Percentiles rank a stretch among this genome's conserved stretches.
Evolutionary conservation across 176 grass and related monocot species (phyloP).

Genomic region (Triticum turgidum): DNA sequence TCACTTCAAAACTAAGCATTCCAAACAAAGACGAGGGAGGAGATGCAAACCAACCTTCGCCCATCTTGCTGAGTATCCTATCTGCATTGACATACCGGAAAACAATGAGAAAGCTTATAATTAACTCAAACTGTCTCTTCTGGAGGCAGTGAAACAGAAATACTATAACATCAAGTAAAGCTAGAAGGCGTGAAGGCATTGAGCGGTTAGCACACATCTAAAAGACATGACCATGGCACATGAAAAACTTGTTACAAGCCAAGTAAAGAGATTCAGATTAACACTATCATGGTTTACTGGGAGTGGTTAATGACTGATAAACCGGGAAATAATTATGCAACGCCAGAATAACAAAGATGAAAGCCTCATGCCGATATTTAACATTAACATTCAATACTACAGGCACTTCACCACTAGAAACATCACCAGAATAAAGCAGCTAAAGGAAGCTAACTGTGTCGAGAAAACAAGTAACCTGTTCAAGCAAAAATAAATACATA

Average conservation of each 20-base stretch:
- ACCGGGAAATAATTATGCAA: not conserved
- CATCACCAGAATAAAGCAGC: constrained; percentile 16
- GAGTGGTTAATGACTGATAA: not conserved
- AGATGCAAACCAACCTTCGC: constrained; percentile 74
- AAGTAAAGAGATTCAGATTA: not conserved
- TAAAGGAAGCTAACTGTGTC: not conserved
- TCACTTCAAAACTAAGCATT: constrained; percentile 1
- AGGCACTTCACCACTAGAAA: not conserved
- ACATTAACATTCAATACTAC: constrained; percentile 11
- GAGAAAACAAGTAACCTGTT: constrained; percentile 12
- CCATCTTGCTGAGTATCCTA: constrained; percentile 99
- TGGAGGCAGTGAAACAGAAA: constrained; percentile 20
- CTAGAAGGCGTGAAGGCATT: not conserved
- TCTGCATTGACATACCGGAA: constrained; percentile 57
- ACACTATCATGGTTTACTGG: not conserved
- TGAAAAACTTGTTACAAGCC: not conserved
- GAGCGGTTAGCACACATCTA: constrained; percentile 1
- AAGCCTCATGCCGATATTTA: not conserved
- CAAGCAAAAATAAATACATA: not conserved
- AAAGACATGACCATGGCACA: not conserved
- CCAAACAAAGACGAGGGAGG: constrained; percentile 5
- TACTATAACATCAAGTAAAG: constrained; percentile 3
- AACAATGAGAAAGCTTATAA: constrained; percentile 19
- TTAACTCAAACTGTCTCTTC: not conserved
- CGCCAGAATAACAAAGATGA: not conserved